phyloP scores from a whole-genome alignment of 768 basidiomycete species.

The Termitomyces sp. region DNA sequence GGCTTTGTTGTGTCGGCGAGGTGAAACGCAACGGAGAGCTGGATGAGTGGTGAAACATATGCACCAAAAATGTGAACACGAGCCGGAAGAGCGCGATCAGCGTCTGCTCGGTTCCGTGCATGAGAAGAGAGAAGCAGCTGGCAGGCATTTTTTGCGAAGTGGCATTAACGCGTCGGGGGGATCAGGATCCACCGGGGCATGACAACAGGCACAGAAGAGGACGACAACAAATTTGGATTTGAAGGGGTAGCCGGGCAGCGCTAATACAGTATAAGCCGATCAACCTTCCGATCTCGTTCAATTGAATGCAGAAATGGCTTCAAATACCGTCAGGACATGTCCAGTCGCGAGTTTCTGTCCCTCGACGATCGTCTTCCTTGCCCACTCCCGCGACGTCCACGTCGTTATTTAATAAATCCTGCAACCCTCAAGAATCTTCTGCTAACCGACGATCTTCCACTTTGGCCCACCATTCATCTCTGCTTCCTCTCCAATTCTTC shows the following conservation, averaged over 20 bases:
- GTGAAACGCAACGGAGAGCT: neutral
- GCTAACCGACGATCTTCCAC: conserved; percentile 27
- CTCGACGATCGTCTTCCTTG: conserved; percentile 14
- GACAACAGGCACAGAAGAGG: conserved; percentile 11
- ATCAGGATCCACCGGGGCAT: conserved; percentile 12
- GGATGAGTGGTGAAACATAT: conserved; percentile 2
- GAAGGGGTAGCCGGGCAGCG: neutral
- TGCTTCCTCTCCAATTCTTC: conserved; percentile 15
- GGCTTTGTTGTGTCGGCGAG: neutral
- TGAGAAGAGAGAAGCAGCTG: neutral
- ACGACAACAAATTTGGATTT: conserved; percentile 3
- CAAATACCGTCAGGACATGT: conserved; percentile 5
- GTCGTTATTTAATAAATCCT: conserved; percentile 13
- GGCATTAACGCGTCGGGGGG: conserved; percentile 3
- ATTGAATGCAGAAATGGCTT: conserved; percentile 9
- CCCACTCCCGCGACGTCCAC: conserved; percentile 17
- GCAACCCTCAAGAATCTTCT: neutral
- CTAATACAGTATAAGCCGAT: conserved; percentile 12
- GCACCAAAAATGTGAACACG: neutral
- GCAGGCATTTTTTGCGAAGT: neutral
- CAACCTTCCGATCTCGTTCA: conserved; percentile 10
- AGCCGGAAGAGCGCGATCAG: neutral
- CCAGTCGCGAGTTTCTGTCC: neutral
- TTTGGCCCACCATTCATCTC: conserved; percentile 12
- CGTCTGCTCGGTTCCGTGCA: conserved; percentile 7